A percentile compares a stretch with the other conserved stretches of the same genome.
Conservation (phyloP, 768 basidiomycete genomes). For the Auricularia cornea region DNA sequence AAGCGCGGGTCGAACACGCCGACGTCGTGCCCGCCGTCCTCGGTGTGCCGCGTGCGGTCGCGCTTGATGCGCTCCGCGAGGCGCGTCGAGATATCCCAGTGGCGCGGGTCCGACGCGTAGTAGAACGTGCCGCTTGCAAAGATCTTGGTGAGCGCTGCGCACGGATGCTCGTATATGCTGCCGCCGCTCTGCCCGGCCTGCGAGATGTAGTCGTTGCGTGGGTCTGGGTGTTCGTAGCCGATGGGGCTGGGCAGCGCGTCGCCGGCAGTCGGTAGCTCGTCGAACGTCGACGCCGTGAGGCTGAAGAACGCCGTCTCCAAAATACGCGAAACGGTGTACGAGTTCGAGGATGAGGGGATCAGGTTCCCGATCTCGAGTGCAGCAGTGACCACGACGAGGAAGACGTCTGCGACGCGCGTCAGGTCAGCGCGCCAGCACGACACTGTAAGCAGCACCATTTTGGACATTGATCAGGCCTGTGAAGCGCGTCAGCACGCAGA, state of each 20-base stretch:
- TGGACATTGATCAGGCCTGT: slow-evolving; percentile 24
- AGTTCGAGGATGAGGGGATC: slow-evolving; percentile 41
- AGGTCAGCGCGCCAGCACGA: slow-evolving; percentile 4
- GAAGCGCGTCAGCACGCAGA: background rate
- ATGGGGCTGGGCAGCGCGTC: slow-evolving; percentile 45
- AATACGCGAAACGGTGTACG: slow-evolving; percentile 71
- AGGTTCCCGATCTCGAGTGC: slow-evolving; percentile 70
- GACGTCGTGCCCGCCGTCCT: slow-evolving; percentile 33
- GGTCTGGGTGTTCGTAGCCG: slow-evolving; percentile 40
- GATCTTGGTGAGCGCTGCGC: slow-evolving; percentile 81
- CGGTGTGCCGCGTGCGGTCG: slow-evolving; percentile 23
- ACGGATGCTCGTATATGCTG: slow-evolving; percentile 75
- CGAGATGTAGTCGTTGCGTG: slow-evolving; percentile 13
- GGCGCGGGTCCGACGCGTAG: slow-evolving; percentile 61
- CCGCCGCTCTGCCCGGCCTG: slow-evolving; percentile 36
- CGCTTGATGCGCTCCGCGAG: slow-evolving; percentile 60
- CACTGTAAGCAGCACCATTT: slow-evolving; percentile 18
- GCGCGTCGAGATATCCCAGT: slow-evolving; percentile 87
- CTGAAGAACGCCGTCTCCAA: slow-evolving; percentile 87
- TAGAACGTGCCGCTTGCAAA: slow-evolving; percentile 90
- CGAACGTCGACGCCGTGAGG: slow-evolving; percentile 77
- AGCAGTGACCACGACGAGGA: slow-evolving; percentile 73
- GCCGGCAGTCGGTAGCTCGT: slow-evolving; percentile 50
- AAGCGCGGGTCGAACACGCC: slow-evolving; percentile 75
- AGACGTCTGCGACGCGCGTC: slow-evolving; percentile 49